phyloP scores from a whole-genome alignment of 2,329 filamentous ascomycete species.

The Neoscytalidium dimidiatum region DNA sequence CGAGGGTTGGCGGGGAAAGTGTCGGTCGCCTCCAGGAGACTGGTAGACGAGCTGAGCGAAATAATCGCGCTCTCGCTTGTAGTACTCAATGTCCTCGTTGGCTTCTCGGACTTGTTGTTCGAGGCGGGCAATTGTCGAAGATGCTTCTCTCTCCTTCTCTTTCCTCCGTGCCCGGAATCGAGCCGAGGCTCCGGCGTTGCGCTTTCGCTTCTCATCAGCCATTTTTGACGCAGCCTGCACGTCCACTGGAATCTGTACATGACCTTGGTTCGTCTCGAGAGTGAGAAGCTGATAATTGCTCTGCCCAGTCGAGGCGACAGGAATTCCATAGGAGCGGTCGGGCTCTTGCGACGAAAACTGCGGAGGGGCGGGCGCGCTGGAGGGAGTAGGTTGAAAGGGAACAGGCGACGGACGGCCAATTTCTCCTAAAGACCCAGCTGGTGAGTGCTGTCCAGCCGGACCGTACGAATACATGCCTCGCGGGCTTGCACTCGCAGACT shows the following conservation, averaged over 20 bases:
- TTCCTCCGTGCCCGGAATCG: slow-evolving; percentile 80
- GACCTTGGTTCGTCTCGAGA: slow-evolving; percentile 51
- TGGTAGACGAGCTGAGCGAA: slow-evolving; percentile 66
- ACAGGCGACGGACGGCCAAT: slow-evolving; percentile 25
- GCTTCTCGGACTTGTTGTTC: slow-evolving; percentile 70
- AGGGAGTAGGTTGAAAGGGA: slow-evolving; percentile 23
- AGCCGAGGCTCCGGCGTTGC: slow-evolving; percentile 83
- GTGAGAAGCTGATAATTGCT: slow-evolving; percentile 57
- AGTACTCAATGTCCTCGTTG: slow-evolving; percentile 69
- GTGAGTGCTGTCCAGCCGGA: slow-evolving; percentile 38
- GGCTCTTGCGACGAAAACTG: slow-evolving; percentile 12
- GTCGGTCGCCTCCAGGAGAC: slow-evolving; percentile 54
- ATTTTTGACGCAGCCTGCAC: slow-evolving; percentile 79
- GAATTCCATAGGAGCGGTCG: slow-evolving; percentile 33
- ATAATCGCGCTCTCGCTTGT: slow-evolving; percentile 71
- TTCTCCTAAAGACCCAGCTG: slow-evolving; percentile 23
- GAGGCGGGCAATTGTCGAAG: slow-evolving; percentile 67
- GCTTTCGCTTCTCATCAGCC: slow-evolving; percentile 80
- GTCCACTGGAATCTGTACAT: slow-evolving; percentile 69
- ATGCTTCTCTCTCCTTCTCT: slow-evolving; percentile 75
- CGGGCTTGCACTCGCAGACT: slow-evolving; percentile 47
- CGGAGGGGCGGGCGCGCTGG: slow-evolving; percentile 5
- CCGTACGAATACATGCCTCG: slow-evolving; percentile 51
- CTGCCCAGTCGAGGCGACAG: slow-evolving; percentile 48
- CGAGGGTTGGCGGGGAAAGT: slow-evolving; percentile 47